Evolutionary conservation across 495 filamentous ascomycete species (phyloP), one percentile per base, ranked within the genome.

Genomic region (Cudoniella acicularis): DNA sequence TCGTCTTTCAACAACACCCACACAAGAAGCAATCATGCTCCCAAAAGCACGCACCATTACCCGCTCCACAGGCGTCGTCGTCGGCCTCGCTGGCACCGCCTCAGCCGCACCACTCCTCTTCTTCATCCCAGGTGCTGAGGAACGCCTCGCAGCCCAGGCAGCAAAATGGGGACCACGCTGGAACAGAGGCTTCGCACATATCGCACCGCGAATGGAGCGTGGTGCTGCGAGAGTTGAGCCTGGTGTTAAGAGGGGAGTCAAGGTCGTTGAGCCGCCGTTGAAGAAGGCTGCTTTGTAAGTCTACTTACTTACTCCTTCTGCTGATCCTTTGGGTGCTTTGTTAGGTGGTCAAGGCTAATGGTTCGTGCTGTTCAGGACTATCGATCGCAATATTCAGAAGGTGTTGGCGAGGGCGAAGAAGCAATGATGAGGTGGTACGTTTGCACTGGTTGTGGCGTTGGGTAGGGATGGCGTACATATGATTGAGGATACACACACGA

Each of bases 271-370:
- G 24, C 60, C 60, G 21, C 60, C 60, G 11, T 54, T 63, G 43
- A 63, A 63, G 60, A 63, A 30, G 42, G 60, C 54, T 51, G 60
- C 60, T 0, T 18, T 54, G 60, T 63, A 59, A 63, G 60, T 57
- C n/a, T n/a, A n/a, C n/a, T n/a, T n/a, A n/a, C n/a, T n/a, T n/a
- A n/a, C n/a, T n/a, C n/a, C n/a, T n/a, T n/a, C n/a, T n/a, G n/a
- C n/a, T n/a, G n/a, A n/a, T n/a, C n/a, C n/a, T n/a, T n/a, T n/a
- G n/a, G n/a, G n/a, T n/a, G n/a, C n/a, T n/a, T n/a, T n/a, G n/a
- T n/a, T n/a, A n/a, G n/a, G n/a, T n/a, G n/a, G n/a, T n/a, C n/a
- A n/a, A n/a, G n/a, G n/a, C n/a, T n/a, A n/a, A n/a, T n/a, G n/a
- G n/a, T n/a, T n/a, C n/a, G n/a, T n/a, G n/a, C n/a, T n/a, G n/a